A percentile compares a stretch with the other conserved stretches of the same genome.
phyloP scores from a whole-genome alignment of 768 basidiomycete genomes.

The Lyophyllum atratum region DNA sequence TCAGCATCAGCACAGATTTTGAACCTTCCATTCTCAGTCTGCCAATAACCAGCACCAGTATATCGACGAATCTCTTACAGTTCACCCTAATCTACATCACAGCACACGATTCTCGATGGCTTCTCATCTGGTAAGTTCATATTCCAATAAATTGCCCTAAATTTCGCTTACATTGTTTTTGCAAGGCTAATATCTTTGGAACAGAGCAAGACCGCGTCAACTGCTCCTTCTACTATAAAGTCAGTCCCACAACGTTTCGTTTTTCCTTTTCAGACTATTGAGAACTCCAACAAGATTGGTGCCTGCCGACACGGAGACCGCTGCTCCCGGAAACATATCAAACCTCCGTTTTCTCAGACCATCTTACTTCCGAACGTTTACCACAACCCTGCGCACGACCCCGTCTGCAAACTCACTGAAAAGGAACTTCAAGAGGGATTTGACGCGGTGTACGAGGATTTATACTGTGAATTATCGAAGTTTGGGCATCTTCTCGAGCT shows the following conservation, averaged over 20 bases:
- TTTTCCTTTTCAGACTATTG: constrained; percentile 6
- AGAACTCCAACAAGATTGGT: constrained; percentile 68
- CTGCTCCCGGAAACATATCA: constrained; percentile 98
- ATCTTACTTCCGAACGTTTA: constrained; percentile 97
- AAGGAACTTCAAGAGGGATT: constrained; percentile 91
- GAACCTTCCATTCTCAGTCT: neutral
- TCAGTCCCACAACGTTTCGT: constrained; percentile 31
- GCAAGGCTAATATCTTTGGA: constrained; percentile 91
- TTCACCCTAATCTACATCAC: neutral
- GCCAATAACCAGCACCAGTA: neutral
- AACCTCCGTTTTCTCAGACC: constrained; percentile 96
- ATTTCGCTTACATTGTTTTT: neutral
- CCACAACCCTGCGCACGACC: constrained; percentile 96
- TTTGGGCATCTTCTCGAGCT: constrained; percentile 95
- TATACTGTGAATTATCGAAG: constrained; percentile 93
- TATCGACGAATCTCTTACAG: neutral
- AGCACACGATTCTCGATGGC: constrained; percentile 43
- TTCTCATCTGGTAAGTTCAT: constrained; percentile 71
- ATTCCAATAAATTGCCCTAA: neutral
- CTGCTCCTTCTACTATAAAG: constrained; percentile 99
- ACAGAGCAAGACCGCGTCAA: constrained; percentile 96
- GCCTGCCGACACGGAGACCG: constrained; percentile 98
- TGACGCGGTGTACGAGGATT: constrained; percentile 92
- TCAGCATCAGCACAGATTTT: neutral
- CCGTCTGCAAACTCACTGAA: constrained; percentile 83